Percentiles rank a stretch among this genome's conserved stretches.
Conservation (phyloP, 768 basidiomycete genomes). For the Ramaria rubella region DNA sequence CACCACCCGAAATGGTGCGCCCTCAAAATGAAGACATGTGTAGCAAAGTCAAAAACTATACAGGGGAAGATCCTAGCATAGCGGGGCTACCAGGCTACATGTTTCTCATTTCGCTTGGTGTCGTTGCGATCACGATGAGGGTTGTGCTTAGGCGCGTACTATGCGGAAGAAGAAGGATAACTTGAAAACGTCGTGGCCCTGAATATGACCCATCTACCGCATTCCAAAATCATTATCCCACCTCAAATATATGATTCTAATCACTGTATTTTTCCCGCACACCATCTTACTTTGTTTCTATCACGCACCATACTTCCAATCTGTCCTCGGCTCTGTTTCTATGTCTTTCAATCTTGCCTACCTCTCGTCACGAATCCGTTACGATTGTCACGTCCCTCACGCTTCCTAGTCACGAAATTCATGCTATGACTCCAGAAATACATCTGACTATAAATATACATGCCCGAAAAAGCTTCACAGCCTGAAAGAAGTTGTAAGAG, state of each 20-base stretch:
- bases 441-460: no score
- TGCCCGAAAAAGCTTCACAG: no score
- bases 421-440: no score
- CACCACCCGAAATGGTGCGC: not conserved
- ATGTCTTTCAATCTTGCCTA: not conserved
- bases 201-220: not conserved
- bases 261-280: not conserved
- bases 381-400: not conserved
- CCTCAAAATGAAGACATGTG: not conserved
- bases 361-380: not conserved
- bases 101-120: not conserved
- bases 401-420: no score
- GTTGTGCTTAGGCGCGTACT: not conserved
- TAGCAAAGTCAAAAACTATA: conserved; percentile 1
- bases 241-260: not conserved
- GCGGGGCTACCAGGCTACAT: not conserved
- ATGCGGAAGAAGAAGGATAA: not conserved
- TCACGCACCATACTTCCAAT: not conserved
- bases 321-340: not conserved
- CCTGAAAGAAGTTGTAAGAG: not conserved
- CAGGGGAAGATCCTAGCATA: conserved; percentile 1
- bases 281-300: not conserved
- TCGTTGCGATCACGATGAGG: not conserved
- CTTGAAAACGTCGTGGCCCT: not conserved
- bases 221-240: not conserved